phyloP scores from a whole-genome alignment of 768 basidiomycete species.

The Hemileccinum impolitum region DNA sequence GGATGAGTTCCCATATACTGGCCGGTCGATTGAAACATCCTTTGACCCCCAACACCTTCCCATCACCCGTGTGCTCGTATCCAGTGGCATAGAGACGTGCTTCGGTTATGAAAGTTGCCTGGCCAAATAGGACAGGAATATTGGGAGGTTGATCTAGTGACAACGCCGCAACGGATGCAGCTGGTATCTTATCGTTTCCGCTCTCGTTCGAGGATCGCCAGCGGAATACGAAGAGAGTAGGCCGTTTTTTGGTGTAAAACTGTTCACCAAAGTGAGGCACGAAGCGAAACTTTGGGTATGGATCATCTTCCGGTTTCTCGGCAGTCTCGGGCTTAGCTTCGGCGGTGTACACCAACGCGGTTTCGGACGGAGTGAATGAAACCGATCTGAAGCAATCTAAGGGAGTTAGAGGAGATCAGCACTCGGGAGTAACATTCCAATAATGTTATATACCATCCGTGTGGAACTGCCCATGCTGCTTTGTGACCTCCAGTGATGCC shows the following conservation, averaged over 20 bases:
- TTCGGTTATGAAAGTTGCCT: slow-evolving; percentile 48
- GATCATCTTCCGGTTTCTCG: slow-evolving; percentile 22
- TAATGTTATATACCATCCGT: slow-evolving; percentile 46
- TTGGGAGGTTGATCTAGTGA: slow-evolving; percentile 6
- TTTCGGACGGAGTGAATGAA: slow-evolving; percentile 52
- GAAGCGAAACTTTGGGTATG: slow-evolving; percentile 48
- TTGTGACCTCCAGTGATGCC: slow-evolving; percentile 52
- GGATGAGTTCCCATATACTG: slow-evolving; percentile 50
- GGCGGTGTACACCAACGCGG: slow-evolving; percentile 56
- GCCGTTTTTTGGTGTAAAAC: slow-evolving; percentile 47
- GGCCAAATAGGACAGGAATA: slow-evolving; percentile 45
- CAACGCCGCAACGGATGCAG: slow-evolving; percentile 12
- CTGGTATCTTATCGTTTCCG: slow-evolving; percentile 4
- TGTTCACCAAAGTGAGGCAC: slow-evolving; percentile 63
- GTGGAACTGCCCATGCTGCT: slow-evolving; percentile 57
- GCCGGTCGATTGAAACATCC: slow-evolving; percentile 58
- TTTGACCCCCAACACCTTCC: slow-evolving; percentile 55
- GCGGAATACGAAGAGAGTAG: slow-evolving; percentile 51
- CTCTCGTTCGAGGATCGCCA: slow-evolving; percentile 33
- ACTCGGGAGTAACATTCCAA: not conserved
- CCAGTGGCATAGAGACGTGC: slow-evolving; percentile 54
- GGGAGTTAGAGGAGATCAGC: not conserved
- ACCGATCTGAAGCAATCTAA: slow-evolving; percentile 52
- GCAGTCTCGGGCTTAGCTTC: slow-evolving; percentile 40
- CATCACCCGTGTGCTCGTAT: slow-evolving; percentile 56